A percentile compares a stretch with the other conserved stretches of the same genome.
Conservation (phyloP, 1,284 basidiomycete species). For the Trametes sp. region DNA sequence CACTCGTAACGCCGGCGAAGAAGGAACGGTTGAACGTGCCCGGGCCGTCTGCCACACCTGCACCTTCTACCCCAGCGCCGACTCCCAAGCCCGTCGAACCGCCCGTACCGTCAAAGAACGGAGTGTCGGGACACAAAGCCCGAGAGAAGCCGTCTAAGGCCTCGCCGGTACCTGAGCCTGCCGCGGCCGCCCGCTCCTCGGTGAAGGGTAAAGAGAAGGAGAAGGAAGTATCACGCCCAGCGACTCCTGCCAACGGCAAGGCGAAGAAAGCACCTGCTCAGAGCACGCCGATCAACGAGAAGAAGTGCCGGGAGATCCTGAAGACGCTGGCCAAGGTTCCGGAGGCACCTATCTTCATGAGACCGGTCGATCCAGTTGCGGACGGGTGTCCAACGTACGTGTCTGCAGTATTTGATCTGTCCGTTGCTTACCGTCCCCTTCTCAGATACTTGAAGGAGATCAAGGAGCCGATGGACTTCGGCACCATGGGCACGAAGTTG, state of each 20-base stretch:
- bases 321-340: conserved; percentile 70
- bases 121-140: conserved; percentile 26
- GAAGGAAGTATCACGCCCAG: conserved; percentile 27
- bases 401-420: conserved; percentile 3
- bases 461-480: conserved; percentile 93
- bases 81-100: conserved; percentile 23
- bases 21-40: conserved; percentile 54
- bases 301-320: conserved; percentile 82
- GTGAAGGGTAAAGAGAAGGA: conserved; percentile 76
- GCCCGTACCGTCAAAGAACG: conserved; percentile 25
- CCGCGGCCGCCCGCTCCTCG: conserved; percentile 39
- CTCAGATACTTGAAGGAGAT: conserved; percentile 93
- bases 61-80: conserved; percentile 21
- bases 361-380: conserved; percentile 85
- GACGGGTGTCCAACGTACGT: conserved; percentile 90
- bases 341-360: conserved; percentile 80
- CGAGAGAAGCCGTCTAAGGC: conserved; percentile 48
- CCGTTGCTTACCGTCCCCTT: conserved; percentile 10
- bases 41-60: conserved; percentile 34
- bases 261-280: conserved; percentile 51
- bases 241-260: conserved; percentile 48
- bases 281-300: conserved; percentile 69
- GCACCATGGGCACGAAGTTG: conserved; percentile 82
- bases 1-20: conserved; percentile 67
- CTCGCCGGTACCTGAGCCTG: conserved; percentile 41